Conservation (phyloP, 2,329 filamentous ascomycete genomes). For the Epichloe aotearoae region DNA sequence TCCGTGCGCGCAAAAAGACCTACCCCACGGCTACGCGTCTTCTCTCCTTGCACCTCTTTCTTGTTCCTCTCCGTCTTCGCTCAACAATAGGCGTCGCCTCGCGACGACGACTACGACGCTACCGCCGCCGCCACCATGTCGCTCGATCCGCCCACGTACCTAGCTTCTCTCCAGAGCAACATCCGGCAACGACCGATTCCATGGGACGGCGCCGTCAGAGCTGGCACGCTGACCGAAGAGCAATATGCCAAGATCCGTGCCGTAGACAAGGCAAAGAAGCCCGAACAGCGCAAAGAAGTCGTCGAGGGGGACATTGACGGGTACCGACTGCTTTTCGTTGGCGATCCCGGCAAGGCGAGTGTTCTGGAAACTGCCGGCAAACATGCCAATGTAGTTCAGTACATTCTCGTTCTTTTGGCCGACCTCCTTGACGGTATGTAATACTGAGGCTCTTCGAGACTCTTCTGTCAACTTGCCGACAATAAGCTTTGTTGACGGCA, state of each 20-base stretch:
- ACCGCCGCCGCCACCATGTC: slow-evolving; percentile 48
- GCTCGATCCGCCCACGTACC: slow-evolving; percentile 81
- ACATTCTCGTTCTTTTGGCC: slow-evolving; percentile 77
- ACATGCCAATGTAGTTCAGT: slow-evolving; percentile 84
- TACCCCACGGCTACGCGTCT: background rate
- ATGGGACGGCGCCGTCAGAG: slow-evolving; percentile 92
- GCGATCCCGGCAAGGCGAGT: slow-evolving; percentile 52
- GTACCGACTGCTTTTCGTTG: slow-evolving; percentile 71
- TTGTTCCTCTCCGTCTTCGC: background rate
- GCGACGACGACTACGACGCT: slow-evolving; percentile 3
- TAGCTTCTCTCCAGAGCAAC: slow-evolving; percentile 81
- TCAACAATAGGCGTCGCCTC: slow-evolving; percentile 7
- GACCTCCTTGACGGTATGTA: slow-evolving; percentile 73
- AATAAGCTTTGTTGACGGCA: background rate
- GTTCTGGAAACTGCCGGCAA: slow-evolving; percentile 78
- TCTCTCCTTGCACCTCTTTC: background rate
- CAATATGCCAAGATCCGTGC: slow-evolving; percentile 93
- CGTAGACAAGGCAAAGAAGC: slow-evolving; percentile 85
- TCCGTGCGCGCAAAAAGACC: background rate
- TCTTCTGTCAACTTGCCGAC: background rate
- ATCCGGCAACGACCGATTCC: slow-evolving; percentile 91
- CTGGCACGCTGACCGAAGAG: slow-evolving; percentile 83
- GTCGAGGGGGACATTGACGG: slow-evolving; percentile 69
- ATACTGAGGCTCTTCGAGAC: background rate
- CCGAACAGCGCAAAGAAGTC: slow-evolving; percentile 68